Percentiles rank a stretch among this genome's conserved stretches.
Conservation (phyloP, 179 eudicot species). For the Patellifolia procumbens region DNA sequence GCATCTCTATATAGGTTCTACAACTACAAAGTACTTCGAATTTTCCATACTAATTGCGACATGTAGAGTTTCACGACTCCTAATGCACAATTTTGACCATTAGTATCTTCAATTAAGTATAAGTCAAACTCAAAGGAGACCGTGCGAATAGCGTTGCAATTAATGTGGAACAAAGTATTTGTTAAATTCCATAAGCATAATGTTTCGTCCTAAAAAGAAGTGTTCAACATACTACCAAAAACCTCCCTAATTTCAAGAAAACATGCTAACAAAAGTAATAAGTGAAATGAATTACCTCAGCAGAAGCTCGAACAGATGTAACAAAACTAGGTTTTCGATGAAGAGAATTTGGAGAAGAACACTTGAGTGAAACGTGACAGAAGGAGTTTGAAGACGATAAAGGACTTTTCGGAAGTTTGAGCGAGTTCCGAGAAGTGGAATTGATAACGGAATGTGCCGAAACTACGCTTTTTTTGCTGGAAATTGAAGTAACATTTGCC, state of each 20-base stretch:
- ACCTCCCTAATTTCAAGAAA: background rate
- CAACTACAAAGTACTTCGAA: too few species aligned
- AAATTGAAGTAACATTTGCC: conserved; percentile 51
- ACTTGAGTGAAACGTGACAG: conserved; percentile 38
- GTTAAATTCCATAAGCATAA: too few species aligned
- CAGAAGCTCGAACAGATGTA: conserved; percentile 58
- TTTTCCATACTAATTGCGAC: too few species aligned
- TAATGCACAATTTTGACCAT: too few species aligned
- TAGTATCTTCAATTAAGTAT: too few species aligned
- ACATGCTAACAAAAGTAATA: background rate
- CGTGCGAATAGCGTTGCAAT: too few species aligned
- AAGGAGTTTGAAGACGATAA: conserved; percentile 46
- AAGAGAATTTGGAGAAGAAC: conserved; percentile 33
- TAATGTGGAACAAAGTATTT: too few species aligned
- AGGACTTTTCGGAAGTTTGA: conserved; percentile 28
- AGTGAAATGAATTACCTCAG: conserved; percentile 47
- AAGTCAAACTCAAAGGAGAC: too few species aligned
- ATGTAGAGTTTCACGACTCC: too few species aligned
- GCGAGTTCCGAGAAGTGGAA: conserved; percentile 17
- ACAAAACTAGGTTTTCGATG: conserved; percentile 28
- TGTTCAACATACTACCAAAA: too few species aligned
- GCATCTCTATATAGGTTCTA: too few species aligned
- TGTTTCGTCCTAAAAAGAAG: too few species aligned
- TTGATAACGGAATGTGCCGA: conserved; percentile 21
- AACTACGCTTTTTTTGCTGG: conserved; percentile 35